phyloP scores from a whole-genome alignment of 345 rosid genomes.

The Eucalyptus erythrocorys region DNA sequence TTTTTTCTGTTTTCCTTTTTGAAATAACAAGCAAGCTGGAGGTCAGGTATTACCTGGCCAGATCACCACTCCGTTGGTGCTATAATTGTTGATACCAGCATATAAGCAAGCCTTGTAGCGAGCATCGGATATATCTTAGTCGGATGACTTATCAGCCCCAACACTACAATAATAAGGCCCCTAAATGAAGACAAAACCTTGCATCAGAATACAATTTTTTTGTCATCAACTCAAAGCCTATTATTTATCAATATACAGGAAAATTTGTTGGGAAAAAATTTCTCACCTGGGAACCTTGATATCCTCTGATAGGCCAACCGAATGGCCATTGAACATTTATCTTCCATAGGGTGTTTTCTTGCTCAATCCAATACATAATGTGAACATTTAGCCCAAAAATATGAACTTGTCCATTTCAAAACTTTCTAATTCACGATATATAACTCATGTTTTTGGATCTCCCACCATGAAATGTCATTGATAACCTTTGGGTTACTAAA shows the following conservation, averaged over 20 bases:
- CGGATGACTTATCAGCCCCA: slow-evolving; percentile 86
- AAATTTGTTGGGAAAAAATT: background rate
- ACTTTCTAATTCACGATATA: background rate
- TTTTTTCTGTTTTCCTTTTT: background rate
- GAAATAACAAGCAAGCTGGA: background rate
- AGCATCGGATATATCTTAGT: slow-evolving; percentile 93
- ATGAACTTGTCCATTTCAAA: background rate
- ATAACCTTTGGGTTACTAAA: slow-evolving; percentile 58
- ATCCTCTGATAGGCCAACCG: slow-evolving; percentile 95
- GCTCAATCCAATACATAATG: slow-evolving; percentile 71
- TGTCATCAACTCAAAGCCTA: background rate
- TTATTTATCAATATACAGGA: background rate
- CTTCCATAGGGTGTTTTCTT: slow-evolving; percentile 88
- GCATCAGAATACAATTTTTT: background rate
- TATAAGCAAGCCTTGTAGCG: slow-evolving; percentile 70
- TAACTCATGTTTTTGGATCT: background rate
- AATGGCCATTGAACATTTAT: slow-evolving; percentile 81
- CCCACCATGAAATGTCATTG: slow-evolving; percentile 66
- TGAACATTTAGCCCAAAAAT: background rate
- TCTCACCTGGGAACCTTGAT: slow-evolving; percentile 83
- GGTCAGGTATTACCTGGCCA: slow-evolving; percentile 44
- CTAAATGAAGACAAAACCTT: slow-evolving; percentile 12
- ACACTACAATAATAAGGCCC: slow-evolving; percentile 97
- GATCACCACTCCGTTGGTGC: slow-evolving; percentile 97
- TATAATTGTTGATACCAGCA: slow-evolving; percentile 80